Conservation (phyloP, 495 filamentous ascomycete genomes). For the Penicillium verhagenii region DNA sequence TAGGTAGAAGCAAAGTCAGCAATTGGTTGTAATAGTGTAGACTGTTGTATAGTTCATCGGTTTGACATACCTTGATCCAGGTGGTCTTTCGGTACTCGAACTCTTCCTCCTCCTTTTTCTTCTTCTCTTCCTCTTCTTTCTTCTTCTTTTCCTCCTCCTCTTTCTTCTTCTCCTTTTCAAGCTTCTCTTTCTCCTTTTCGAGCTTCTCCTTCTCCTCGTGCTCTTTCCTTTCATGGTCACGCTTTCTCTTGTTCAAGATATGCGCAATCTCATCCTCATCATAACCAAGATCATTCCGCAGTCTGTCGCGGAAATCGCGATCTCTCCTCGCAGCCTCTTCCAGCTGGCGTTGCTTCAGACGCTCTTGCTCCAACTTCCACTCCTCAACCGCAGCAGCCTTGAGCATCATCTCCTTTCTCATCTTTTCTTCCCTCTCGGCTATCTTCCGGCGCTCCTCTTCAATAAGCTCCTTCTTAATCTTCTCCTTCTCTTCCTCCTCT, state of each 20-base stretch:
- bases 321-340: constrained; percentile 44
- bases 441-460: constrained; percentile 35
- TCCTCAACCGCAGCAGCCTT: constrained; percentile 55
- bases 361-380: constrained; percentile 55
- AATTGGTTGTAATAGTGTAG: background rate
- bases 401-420: constrained; percentile 48
- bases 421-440: constrained; percentile 39
- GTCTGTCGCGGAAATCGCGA: constrained; percentile 45
- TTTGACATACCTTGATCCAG: constrained; percentile 48
- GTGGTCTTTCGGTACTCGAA: constrained; percentile 49
- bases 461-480: constrained; percentile 35
- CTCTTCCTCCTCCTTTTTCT: constrained; percentile 42
- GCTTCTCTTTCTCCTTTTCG: constrained; percentile 47
- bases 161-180: constrained; percentile 11
- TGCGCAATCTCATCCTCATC: constrained; percentile 51
- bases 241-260: constrained; percentile 56
- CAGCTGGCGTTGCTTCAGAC: constrained; percentile 22
- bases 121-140: constrained; percentile 41
- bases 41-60: no score
- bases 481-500: constrained; percentile 44
- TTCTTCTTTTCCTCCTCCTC: constrained; percentile 16
- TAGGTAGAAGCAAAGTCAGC: constrained; percentile 12
- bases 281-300: constrained; percentile 40
- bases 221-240: constrained; percentile 50
- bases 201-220: constrained; percentile 44